Base-by-base conservation (phyloP, 306 rosid species). In the Cyclanthera cordifolia region DNA sequence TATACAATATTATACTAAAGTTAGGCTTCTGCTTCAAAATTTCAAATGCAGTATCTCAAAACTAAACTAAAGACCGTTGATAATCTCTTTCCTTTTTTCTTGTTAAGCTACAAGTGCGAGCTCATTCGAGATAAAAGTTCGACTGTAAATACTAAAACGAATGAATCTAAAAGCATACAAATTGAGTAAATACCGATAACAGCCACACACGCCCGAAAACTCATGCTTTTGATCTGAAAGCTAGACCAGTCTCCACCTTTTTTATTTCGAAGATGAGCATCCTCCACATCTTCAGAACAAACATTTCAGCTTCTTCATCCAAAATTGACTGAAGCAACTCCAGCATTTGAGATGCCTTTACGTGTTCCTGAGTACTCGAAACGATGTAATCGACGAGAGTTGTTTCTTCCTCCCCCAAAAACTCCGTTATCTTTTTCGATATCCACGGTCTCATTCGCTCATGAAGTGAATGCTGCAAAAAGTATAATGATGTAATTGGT, bases 261-360 rank as follows among this genome's bases (percentile, higher is more conserved):
- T 94, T 94, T 37, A 94, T 94, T 84, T 94, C 99, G 66, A 88
- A 94, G 81, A 94, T 94, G 74, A 94, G 99, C 97, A 90, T 90
- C 76, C 99, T 90, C 99, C 99, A 94, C 99, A 94, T 94, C 87
- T 94, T 94, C 73, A 94, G 95, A 75, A 94, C 99, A 15, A 94
- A 90, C 99, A 94, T 90, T 81, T 94, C 99, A 28, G 99, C 97
- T 85, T 94, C 99, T 64, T 94, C 99, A 47, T 94, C 99, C 75
- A 94, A 79, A 78, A 94, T 94, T 66, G 87, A 76, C 76, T 94
- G 97, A 75, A 94, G 97, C 71, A 85, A 82, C 79, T 88, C 97
- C 76, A 94, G 89, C 97, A 94, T 94, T 64, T 87, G 86, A n/a
- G 91, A 85, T 19, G 99, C 97, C 76, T 91, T 88, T 67, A 88